Base-by-base conservation (phyloP, 768 basidiomycete genomes). In the Multifurca ochricompacta region DNA sequence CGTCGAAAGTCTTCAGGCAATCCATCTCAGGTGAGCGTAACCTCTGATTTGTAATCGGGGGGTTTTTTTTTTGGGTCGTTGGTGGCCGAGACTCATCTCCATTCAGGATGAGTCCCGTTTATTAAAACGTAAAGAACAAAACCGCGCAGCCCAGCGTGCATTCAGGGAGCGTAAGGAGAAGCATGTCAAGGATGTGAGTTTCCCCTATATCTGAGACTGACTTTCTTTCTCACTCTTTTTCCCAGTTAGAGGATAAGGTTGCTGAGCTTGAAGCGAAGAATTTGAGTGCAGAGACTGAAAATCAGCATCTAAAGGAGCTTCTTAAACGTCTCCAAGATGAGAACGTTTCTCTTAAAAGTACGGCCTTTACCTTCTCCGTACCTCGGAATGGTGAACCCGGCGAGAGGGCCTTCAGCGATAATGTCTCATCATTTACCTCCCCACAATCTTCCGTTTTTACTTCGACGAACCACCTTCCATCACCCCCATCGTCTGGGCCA, bases 111-210 rank as follows among this genome's bases (percentile, higher is more conserved):
- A 91, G 63, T 69, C 76, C 4, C 79, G 88, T 21, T 70, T 91
- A 4, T 58, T 88, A 59, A 94, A 95, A 66, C 83, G 95, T 59
- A 98, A 98, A 72, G 90, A 97, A 63, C 95, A 98, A 71, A 99
- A 99, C 63, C 78, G 95, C 51, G 92, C 93, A 3, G 95, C 95
- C 6, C 96, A 99, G 70, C 83, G 95, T 49, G 95, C 95, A 1
- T 99, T 99, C 74, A 76, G 95, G 51, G 96, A 98, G 69, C 79
- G 95, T 58, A 94, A 97, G 71, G 95, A 99, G 72, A 91, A 90
- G 64, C 93, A 96, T 68, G 91, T 98, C 60, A 92, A 91, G 67
- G 93, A 96, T 67, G 93, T 96, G 65, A 73, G 91, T 77, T 1
- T 16, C 19, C 5, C 14, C 11, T 37, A 18, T 8, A 25, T 9